A percentile compares a stretch with the other conserved stretches of the same genome.
Conservation (phyloP, 352 stramenopile genomes). For the Phytophthora foliorum region DNA sequence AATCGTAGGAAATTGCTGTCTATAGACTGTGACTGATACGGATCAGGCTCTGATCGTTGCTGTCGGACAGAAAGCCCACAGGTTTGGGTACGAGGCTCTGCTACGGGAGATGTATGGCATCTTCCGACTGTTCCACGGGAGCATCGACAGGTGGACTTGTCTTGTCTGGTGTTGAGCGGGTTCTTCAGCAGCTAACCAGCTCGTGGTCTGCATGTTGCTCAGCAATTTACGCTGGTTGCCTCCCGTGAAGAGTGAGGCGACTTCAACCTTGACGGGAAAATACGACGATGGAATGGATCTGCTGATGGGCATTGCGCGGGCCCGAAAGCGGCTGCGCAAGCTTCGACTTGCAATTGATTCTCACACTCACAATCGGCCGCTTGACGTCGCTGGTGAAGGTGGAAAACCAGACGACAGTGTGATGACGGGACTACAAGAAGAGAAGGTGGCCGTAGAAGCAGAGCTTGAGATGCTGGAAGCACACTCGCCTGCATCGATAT, state of each 20-base stretch:
- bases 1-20: slow-evolving; percentile 35
- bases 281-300: slow-evolving; percentile 64
- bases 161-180: background rate
- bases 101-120: slow-evolving; percentile 58
- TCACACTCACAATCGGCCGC: slow-evolving; percentile 13
- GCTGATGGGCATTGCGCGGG: slow-evolving; percentile 44
- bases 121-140: slow-evolving; percentile 66
- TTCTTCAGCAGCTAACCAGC: background rate
- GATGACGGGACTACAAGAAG: slow-evolving; percentile 13
- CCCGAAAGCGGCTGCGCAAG: slow-evolving; percentile 60
- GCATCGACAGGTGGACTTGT: slow-evolving; percentile 48
- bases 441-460: slow-evolving; percentile 23
- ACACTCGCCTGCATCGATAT: slow-evolving; percentile 39
- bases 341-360: slow-evolving; percentile 42
- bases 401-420: slow-evolving; percentile 5
- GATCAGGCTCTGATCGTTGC: background rate
- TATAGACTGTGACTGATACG: background rate
- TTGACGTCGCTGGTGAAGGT: slow-evolving; percentile 11
- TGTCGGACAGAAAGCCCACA: slow-evolving; percentile 46
- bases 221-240: slow-evolving; percentile 44
- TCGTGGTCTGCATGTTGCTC: background rate
- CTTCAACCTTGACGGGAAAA: background rate
- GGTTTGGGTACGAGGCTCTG: slow-evolving; percentile 43
- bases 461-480: slow-evolving; percentile 41
- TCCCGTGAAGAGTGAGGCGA: background rate